Conservation (phyloP, 768 basidiomycete genomes). For the Hypsizygus marmoreus region DNA sequence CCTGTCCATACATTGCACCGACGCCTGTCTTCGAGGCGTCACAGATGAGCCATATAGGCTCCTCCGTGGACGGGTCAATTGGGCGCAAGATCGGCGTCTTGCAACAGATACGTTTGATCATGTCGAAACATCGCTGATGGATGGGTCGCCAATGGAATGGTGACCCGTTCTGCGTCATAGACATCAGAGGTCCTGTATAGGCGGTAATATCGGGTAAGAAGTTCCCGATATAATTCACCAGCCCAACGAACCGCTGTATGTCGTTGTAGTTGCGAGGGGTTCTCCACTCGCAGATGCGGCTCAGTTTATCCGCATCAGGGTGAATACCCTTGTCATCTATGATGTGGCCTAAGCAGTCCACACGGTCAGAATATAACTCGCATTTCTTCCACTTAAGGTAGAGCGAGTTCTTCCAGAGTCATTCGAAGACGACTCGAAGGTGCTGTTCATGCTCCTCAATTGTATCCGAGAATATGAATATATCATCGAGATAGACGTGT, state of each 20-base stretch:
- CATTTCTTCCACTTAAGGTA: constrained; percentile 1
- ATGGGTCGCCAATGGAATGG: too few relatives aligned
- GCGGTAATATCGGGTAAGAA: too few relatives aligned
- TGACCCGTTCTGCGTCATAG: too few relatives aligned
- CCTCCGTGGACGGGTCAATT: not conserved
- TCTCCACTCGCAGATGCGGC: constrained; percentile 2
- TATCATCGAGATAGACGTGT: constrained; percentile 47
- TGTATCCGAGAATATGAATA: constrained; percentile 26
- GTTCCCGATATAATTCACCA: constrained; percentile 28
- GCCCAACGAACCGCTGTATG: constrained; percentile 31
- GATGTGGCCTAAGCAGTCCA: constrained; percentile 32
- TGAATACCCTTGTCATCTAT: constrained; percentile 31
- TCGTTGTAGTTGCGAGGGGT: constrained; percentile 21
- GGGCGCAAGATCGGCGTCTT: not conserved
- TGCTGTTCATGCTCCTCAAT: constrained; percentile 3
- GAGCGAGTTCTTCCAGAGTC: not conserved
- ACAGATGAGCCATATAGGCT: constrained; percentile 8
- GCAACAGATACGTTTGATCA: too few relatives aligned
- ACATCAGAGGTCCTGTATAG: too few relatives aligned
- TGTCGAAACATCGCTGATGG: too few relatives aligned
- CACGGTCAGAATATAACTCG: constrained; percentile 13
- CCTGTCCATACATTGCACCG: constrained; percentile 24
- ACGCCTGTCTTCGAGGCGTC: constrained; percentile 16
- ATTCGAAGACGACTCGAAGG: not conserved
- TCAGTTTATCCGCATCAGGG: constrained; percentile 30